Base-by-base conservation (phyloP, 169 alveolate genomes). In the Plasmodium relictum region DNA sequence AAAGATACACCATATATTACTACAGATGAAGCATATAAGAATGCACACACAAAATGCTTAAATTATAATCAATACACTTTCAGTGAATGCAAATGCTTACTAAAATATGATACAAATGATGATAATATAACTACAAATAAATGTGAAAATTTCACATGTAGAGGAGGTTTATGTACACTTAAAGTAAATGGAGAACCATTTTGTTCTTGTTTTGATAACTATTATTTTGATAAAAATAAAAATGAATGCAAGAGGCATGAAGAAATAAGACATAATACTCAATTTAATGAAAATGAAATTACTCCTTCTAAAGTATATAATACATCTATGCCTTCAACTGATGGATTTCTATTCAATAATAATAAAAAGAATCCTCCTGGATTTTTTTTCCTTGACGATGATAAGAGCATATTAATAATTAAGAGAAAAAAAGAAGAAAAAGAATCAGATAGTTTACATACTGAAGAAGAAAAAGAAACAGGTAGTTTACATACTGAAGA, bases 141-240 rank as follows among this genome's bases (percentile, higher is more conserved):
- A 63, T 78, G 89, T n/a, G 69, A 78, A 63, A 65, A 50, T 59
- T 78, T 78, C 54, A 66, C 20, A 16, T 78, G 89, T 42, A 52
- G 22, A 7, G 62, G 16, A 14, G 78, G 89, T 14, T 50, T 78
- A 3, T 78, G 89, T 56, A 65, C 89, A 44, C 58, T 50, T 59
- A 74, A 41, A 22, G 24, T 39, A 70, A 70, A 65, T 65, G 89
- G 89, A 78, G 62, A 78, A 22, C 89, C 89, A 14, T 22, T 63
- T 59, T 78, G 89, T 58, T 78, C 89, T 39, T 78, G 89, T 42
- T 66, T 48, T 56, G 89, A 78, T 20, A 78, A 65, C 14, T 69
- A 63, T 42, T 78, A 78, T 78, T 78, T 78, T 70, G 89, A 78
- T 44, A 37, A 63, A 45, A 78, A 58, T 0, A 39, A 8, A 10